Evolutionary conservation across 805 yeast genomes (phyloP).

Genomic region (Sungouiozyma intestinalis): DNA sequence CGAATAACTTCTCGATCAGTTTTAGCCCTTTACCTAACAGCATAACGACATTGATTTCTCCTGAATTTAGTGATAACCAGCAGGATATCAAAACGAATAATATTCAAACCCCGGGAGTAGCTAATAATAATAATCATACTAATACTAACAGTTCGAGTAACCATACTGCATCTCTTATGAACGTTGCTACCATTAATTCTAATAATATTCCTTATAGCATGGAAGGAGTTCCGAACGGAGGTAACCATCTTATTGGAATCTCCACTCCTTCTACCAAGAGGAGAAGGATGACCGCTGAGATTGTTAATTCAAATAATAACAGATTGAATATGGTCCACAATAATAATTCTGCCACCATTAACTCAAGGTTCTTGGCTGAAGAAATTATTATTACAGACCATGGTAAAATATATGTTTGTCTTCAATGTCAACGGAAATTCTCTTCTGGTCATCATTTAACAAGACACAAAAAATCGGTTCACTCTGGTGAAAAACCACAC

Average conservation of each 20-base stretch:
- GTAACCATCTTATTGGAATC: not conserved
- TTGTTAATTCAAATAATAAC: constrained; percentile 2
- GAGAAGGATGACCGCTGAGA: not conserved
- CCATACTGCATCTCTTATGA: constrained; percentile 1
- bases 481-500: constrained; percentile 27
- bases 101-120: not conserved
- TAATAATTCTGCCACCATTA: not conserved
- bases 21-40: constrained; percentile 23
- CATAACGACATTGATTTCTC: constrained; percentile 19
- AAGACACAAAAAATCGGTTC: constrained; percentile 29
- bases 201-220: not conserved
- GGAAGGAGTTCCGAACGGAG: constrained; percentile 3
- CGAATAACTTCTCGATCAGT: constrained; percentile 23
- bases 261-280: not conserved
- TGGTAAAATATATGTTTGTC: constrained; percentile 26
- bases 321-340: not conserved
- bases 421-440: constrained; percentile 24
- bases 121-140: constrained; percentile 5
- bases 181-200: not conserved
- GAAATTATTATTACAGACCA: constrained; percentile 24
- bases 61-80: not conserved
- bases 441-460: constrained; percentile 31
- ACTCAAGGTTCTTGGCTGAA: constrained; percentile 14
- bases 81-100: constrained; percentile 1
- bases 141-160: constrained; percentile 1